Conservation (phyloP, 139 green algal species). For the Volvox africanus region DNA sequence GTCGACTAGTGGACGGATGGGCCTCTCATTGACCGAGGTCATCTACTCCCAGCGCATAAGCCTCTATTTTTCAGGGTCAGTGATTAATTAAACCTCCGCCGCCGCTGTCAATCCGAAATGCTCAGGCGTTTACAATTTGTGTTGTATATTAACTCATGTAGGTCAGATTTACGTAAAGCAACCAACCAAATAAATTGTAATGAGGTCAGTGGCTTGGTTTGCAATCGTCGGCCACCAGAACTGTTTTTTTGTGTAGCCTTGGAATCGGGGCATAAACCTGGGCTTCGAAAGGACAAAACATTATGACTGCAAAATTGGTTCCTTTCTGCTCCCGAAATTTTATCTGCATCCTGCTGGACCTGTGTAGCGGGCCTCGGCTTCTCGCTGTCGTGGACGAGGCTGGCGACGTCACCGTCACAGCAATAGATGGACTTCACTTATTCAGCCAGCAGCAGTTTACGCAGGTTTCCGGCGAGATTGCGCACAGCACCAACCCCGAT, state of each 20-base stretch:
- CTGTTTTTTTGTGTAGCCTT: too few relatives aligned
- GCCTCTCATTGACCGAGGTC: constrained; percentile 1
- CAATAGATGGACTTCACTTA: neutral
- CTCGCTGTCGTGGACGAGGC: neutral
- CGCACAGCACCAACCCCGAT: too few relatives aligned
- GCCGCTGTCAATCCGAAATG: neutral
- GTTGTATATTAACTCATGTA: neutral
- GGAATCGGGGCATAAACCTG: too few relatives aligned
- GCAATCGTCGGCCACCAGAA: neutral
- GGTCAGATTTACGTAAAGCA: neutral
- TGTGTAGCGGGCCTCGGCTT: neutral
- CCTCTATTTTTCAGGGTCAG: neutral
- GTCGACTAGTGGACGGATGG: neutral
- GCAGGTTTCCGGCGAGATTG: too few relatives aligned
- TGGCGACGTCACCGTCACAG: neutral
- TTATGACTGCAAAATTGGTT: too few relatives aligned
- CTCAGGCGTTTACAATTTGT: neutral
- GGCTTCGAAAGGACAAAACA: too few relatives aligned
- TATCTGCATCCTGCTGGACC: too few relatives aligned
- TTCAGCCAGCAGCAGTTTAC: neutral
- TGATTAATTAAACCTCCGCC: neutral
- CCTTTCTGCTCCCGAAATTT: too few relatives aligned
- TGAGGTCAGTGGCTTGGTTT: neutral
- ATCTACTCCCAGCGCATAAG: neutral
- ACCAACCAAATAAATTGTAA: too few relatives aligned